These are phyloP conservation scores for Pseudogymnoascus sp. DNA, from an alignment of 2,329 filamentous ascomycete species.

Conservation along the genomic window DNA sequence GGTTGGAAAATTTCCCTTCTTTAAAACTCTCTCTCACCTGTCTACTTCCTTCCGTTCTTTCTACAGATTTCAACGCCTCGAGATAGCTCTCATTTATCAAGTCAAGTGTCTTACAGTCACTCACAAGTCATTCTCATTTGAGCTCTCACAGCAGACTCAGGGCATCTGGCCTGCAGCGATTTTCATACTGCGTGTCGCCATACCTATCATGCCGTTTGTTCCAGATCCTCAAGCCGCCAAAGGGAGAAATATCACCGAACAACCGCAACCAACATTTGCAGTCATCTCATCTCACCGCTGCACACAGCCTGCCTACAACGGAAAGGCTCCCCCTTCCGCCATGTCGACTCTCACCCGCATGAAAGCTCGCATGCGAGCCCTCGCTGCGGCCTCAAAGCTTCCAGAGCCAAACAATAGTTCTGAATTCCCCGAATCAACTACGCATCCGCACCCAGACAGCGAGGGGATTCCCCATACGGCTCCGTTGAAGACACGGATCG, in stretches of 20 bases:
- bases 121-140: background rate
- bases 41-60: background rate
- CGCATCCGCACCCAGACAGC: background rate
- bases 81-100: background rate
- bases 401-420: background rate
- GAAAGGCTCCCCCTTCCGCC: background rate
- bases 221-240: background rate
- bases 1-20: background rate
- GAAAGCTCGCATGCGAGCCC: background rate
- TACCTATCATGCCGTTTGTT: background rate
- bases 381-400: background rate
- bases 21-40: background rate
- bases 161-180: background rate
- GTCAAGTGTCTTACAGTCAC: background rate
- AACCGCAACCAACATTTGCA: background rate
- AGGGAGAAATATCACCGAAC: background rate
- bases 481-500: background rate
- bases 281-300: background rate
- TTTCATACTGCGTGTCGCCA: background rate
- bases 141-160: background rate
- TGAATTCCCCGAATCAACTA: background rate
- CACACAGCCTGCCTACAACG: background rate
- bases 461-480: background rate
- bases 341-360: background rate
- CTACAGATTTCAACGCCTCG: background rate